phyloP scores from a whole-genome alignment of 164 flowering plant genomes.

The Tinospora cordifolia region DNA sequence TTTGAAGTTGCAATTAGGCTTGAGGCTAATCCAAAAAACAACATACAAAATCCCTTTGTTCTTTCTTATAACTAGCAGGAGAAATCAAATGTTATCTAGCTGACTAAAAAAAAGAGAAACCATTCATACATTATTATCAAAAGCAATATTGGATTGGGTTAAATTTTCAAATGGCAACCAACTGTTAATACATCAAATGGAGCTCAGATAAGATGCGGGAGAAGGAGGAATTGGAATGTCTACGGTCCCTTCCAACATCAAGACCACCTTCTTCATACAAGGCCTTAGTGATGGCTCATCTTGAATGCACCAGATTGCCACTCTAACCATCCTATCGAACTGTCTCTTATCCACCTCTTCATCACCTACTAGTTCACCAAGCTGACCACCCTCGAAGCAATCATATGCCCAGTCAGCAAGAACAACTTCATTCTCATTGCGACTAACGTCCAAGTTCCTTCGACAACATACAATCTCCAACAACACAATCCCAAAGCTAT shows the following conservation, averaged over 20 bases:
- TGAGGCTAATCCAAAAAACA: no score
- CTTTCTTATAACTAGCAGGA: no score
- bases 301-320: constrained; percentile 19
- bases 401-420: constrained; percentile 15
- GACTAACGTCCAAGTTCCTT: neutral
- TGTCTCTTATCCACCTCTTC: constrained; percentile 9
- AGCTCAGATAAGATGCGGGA: neutral
- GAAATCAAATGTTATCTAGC: no score
- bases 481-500: constrained; percentile 14
- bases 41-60: no score
- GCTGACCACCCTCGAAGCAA: constrained; percentile 5
- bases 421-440: neutral
- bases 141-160: no score
- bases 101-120: no score
- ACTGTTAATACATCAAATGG: no score
- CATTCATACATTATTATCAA: no score
- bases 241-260: constrained; percentile 20
- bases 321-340: constrained; percentile 9
- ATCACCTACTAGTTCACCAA: neutral
- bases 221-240: constrained; percentile 14
- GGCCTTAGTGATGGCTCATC: constrained; percentile 19
- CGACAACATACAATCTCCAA: constrained; percentile 16
- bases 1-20: no score
- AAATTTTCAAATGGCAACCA: no score
- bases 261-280: constrained; percentile 17